Evolutionary conservation across 2,329 filamentous ascomycete genomes (phyloP).

Genomic region (Stachybotrys elegans): DNA sequence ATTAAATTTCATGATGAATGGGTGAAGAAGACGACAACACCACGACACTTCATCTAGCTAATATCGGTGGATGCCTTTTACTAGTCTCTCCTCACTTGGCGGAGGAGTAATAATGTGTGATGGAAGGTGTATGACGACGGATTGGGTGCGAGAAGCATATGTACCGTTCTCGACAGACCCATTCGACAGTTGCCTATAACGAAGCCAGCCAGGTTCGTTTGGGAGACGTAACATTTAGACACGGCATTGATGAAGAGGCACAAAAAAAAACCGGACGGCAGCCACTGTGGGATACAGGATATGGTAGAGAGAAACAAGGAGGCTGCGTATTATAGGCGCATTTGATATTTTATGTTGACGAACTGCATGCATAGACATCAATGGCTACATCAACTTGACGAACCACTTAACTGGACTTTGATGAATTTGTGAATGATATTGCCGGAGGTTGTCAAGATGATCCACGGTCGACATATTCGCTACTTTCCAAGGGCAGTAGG

Average conservation of each 20-base stretch:
- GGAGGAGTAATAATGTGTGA: not conserved
- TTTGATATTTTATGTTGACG: constrained; percentile 8
- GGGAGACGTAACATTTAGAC: not conserved
- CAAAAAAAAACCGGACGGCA: not conserved
- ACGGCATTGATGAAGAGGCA: constrained; percentile 6
- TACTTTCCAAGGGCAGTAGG: too few species aligned
- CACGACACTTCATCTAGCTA: too few species aligned
- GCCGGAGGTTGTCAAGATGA: too few species aligned
- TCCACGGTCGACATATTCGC: too few species aligned
- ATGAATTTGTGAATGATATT: too few species aligned
- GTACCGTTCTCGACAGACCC: not conserved
- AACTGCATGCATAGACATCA: not conserved
- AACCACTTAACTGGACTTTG: too few species aligned
- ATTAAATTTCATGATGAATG: not conserved
- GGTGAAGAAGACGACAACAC: not conserved
- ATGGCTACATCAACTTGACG: too few species aligned
- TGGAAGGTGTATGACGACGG: too few species aligned
- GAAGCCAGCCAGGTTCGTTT: not conserved
- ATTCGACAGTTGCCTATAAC: not conserved
- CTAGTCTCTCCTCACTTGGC: not conserved
- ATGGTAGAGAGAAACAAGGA: constrained; percentile 5
- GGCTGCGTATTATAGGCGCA: constrained; percentile 12
- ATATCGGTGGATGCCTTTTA: not conserved
- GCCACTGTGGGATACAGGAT: constrained; percentile 10
- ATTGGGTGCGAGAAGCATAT: not conserved